Conservation (phyloP, 305 asterid genomes). For the Solanum hybrid region DNA sequence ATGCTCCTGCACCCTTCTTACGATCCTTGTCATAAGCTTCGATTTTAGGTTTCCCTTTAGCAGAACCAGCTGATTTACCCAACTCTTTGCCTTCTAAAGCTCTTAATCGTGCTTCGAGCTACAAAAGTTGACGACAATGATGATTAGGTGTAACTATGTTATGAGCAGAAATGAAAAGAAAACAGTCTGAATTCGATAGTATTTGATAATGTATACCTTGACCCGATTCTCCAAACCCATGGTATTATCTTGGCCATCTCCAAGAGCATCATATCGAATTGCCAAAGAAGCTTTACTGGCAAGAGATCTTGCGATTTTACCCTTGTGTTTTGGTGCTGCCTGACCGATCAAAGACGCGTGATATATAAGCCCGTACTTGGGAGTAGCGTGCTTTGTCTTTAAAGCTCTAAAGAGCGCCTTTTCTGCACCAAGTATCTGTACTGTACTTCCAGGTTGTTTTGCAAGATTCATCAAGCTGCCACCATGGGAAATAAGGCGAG, state of each 20-base stretch:
- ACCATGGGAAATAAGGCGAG: constrained; percentile 93
- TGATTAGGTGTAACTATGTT: not conserved
- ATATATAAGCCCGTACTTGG: constrained; percentile 87
- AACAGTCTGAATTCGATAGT: not conserved
- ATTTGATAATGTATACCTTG: constrained; percentile 45
- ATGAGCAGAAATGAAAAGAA: not conserved
- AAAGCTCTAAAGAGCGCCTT: constrained; percentile 92
- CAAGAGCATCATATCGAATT: constrained; percentile 85
- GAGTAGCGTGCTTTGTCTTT: constrained; percentile 92
- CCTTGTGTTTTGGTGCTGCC: constrained; percentile 96
- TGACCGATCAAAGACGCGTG: constrained; percentile 96
- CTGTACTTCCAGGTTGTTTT: constrained; percentile 97
- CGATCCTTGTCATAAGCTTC: constrained; percentile 77
- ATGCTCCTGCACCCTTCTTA: constrained; percentile 50
- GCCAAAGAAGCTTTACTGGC: constrained; percentile 88
- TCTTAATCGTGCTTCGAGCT: constrained; percentile 89
- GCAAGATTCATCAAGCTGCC: constrained; percentile 96
- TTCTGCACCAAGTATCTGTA: constrained; percentile 96
- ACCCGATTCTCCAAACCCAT: constrained; percentile 82
- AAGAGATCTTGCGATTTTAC: constrained; percentile 84
- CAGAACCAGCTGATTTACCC: constrained; percentile 72
- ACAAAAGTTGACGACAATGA: not conserved
- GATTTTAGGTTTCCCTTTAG: constrained; percentile 79
- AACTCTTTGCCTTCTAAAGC: constrained; percentile 72
- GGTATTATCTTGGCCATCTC: constrained; percentile 64